A percentile compares a stretch with the other conserved stretches of the same genome.
These are phyloP conservation scores for Artemisia argyi DNA, from an alignment of 129 eudicot species.

Conservation along the genomic window DNA sequence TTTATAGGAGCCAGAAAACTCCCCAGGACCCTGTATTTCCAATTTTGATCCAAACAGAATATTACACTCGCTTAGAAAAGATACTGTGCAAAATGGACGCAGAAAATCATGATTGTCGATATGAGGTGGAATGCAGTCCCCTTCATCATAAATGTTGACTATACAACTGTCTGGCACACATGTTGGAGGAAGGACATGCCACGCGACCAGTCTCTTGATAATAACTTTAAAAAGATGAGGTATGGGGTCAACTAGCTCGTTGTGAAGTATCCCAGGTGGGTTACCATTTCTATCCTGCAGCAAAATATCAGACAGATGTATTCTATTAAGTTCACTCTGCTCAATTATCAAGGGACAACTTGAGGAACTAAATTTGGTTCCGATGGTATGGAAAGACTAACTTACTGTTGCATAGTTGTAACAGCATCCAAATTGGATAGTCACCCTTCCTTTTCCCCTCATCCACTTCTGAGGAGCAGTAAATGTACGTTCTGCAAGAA, in stretches of 20 bases:
- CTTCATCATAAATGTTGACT: conserved; percentile 88
- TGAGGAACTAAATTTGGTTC: not conserved
- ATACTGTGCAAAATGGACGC: conserved; percentile 94
- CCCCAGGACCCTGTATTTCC: conserved; percentile 77
- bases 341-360: not conserved
- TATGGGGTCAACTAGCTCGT: conserved; percentile 70
- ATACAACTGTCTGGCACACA: conserved; percentile 98
- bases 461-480: conserved; percentile 94
- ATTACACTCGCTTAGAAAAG: conserved; percentile 88
- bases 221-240: conserved; percentile 79
- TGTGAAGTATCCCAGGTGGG: conserved; percentile 88
- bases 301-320: not conserved
- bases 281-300: conserved; percentile 87
- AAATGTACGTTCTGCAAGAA: conserved; percentile 71
- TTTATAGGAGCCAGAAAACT: conserved; percentile 63
- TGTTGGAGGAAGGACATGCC: conserved; percentile 89
- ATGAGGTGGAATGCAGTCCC: conserved; percentile 98
- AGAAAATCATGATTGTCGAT: conserved; percentile 94
- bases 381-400: not conserved
- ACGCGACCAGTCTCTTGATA: conserved; percentile 75
- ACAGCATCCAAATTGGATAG: conserved; percentile 98
- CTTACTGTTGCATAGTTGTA: conserved; percentile 93
- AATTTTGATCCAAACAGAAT: conserved; percentile 77
- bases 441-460: conserved; percentile 97
- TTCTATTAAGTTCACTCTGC: not conserved